These are phyloP conservation scores for Trichoderma reesei DNA, from an alignment of 495 filamentous ascomycete species.

Conservation along the genomic window DNA sequence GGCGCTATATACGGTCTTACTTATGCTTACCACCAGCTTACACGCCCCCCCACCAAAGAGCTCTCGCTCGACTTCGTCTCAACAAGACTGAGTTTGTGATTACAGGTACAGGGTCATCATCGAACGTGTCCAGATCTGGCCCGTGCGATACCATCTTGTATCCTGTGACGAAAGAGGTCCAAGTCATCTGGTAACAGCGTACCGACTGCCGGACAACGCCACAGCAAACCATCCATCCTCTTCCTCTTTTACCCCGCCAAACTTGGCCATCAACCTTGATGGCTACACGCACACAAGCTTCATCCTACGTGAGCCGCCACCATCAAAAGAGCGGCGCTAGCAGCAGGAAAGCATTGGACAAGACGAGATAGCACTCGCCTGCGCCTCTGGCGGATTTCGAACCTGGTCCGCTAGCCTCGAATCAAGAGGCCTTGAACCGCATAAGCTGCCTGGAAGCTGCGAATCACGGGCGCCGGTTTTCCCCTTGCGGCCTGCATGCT, in stretches of 20 bases:
- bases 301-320: not conserved
- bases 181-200: too few relatives aligned
- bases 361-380: not conserved
- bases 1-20: constrained; percentile 4
- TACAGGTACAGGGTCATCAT: too few relatives aligned
- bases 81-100: not conserved
- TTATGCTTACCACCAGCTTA: not conserved
- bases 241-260: too few relatives aligned
- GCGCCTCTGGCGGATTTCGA: not conserved
- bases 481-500: too few relatives aligned
- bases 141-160: too few relatives aligned
- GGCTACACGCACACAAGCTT: not conserved
- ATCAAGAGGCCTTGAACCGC: not conserved
- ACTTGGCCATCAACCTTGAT: too few relatives aligned
- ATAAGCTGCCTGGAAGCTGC: too few relatives aligned
- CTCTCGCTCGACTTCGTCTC: not conserved
- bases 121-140: too few relatives aligned
- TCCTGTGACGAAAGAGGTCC: too few relatives aligned
- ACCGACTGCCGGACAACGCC: too few relatives aligned
- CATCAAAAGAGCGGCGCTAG: not conserved
- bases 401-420: not conserved
- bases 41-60: not conserved
- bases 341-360: not conserved
- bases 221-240: too few relatives aligned
- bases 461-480: too few relatives aligned